Percentiles rank a stretch among this genome's conserved stretches.
Conservation (phyloP, 2,329 filamentous ascomycete genomes). For the Ceratocystis harringtonii region DNA sequence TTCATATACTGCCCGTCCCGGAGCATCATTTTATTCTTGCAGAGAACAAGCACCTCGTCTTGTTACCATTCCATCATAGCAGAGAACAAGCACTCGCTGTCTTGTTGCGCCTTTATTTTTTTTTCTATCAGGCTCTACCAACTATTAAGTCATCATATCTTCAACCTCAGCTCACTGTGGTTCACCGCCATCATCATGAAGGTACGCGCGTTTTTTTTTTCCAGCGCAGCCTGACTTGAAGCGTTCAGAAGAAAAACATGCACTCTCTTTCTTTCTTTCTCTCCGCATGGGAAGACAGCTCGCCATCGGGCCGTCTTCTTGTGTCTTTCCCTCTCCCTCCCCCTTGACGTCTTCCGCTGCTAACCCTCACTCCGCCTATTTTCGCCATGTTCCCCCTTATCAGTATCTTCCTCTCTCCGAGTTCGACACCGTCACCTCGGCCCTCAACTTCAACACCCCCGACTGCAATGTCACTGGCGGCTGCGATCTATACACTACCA, state of each 20-base stretch:
- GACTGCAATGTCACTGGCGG: constrained; percentile 86
- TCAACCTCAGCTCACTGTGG: constrained; percentile 18
- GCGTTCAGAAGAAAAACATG: constrained; percentile 17
- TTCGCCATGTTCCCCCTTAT: neutral
- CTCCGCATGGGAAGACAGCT: too few species aligned
- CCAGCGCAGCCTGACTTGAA: constrained; percentile 17
- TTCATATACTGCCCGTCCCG: neutral
- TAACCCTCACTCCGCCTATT: constrained; percentile 5
- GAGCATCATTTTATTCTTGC: neutral
- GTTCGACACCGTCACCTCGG: constrained; percentile 80
- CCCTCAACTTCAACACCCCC: constrained; percentile 87
- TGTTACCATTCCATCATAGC: neutral
- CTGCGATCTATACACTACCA: constrained; percentile 95
- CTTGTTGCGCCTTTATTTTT: constrained; percentile 1
- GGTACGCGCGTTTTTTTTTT: constrained; percentile 17
- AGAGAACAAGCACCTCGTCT: constrained; percentile 4
- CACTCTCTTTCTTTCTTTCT: neutral
- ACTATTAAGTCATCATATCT: constrained; percentile 11
- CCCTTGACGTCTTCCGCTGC: constrained; percentile 2
- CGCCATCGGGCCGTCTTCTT: too few species aligned
- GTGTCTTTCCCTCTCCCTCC: neutral
- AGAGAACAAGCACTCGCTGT: neutral
- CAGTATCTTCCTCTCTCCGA: constrained; percentile 85
- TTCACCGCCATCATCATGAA: constrained; percentile 18
- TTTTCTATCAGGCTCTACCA: neutral